Percentiles rank a stretch among this genome's conserved stretches.
These are phyloP conservation scores for Hygrophorus pudorinus DNA, from an alignment of 768 basidiomycete species.

Conservation along the genomic window DNA sequence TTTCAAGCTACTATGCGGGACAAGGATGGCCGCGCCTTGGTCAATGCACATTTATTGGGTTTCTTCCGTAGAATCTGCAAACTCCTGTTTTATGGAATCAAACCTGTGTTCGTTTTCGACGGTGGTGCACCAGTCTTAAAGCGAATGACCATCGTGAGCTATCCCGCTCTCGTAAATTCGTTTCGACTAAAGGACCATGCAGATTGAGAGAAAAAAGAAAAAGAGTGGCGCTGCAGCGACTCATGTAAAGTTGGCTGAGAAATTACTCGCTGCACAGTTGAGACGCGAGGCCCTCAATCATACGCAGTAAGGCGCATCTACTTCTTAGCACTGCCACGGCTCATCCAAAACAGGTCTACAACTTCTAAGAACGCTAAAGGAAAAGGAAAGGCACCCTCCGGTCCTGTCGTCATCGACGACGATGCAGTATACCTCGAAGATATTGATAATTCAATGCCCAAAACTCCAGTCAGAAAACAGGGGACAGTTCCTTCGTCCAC, in stretches of 20 bases:
- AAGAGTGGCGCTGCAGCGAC: conserved; percentile 84
- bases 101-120: conserved; percentile 98
- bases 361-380: conserved; percentile 25
- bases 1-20: conserved; percentile 99
- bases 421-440: conserved; percentile 87
- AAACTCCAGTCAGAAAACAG: conserved; percentile 38
- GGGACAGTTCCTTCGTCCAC: conserved; percentile 30
- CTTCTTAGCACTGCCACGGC: background rate
- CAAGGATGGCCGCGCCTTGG: conserved; percentile 83
- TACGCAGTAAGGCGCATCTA: conserved; percentile 22
- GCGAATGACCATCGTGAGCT: conserved; percentile 72
- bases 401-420: conserved; percentile 50
- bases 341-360: conserved; percentile 5
- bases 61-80: conserved; percentile 88
- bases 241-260: conserved; percentile 83
- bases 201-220: conserved; percentile 85
- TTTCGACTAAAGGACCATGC: background rate
- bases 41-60: conserved; percentile 91
- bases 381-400: conserved; percentile 35
- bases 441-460: conserved; percentile 42
- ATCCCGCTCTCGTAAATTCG: background rate
- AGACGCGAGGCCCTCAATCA: conserved; percentile 72
- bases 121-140: conserved; percentile 92
- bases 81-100: conserved; percentile 93
- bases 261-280: conserved; percentile 88